phyloP scores from a whole-genome alignment of 148 eudicot genomes.

The Vaccinium darrowii region DNA sequence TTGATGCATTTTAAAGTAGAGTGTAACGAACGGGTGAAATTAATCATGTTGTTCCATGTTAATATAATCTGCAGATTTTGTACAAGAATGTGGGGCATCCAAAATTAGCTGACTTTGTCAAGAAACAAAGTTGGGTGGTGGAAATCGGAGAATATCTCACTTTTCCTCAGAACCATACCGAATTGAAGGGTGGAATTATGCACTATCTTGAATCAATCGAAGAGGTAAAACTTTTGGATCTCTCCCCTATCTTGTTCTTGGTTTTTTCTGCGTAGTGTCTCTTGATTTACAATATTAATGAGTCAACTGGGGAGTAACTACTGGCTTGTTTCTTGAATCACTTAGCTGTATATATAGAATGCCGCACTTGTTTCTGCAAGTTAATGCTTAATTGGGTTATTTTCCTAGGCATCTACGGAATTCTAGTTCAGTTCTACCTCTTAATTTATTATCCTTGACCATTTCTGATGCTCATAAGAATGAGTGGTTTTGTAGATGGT shows the following conservation, averaged over 20 bases:
- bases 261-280: not conserved
- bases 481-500: conserved; percentile 63
- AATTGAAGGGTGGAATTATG: conserved; percentile 59
- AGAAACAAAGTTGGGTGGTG: conserved; percentile 60
- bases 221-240: conserved; percentile 54
- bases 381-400: not conserved
- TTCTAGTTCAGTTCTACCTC: not conserved
- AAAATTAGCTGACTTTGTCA: conserved; percentile 71
- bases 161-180: conserved; percentile 74
- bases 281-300: not conserved
- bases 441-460: not conserved
- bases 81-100: conserved; percentile 94
- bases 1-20: not conserved
- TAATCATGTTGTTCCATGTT: conserved; percentile 14
- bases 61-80: conserved; percentile 54
- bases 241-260: not conserved
- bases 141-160: conserved; percentile 73
- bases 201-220: conserved; percentile 82
- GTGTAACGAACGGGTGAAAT: not conserved
- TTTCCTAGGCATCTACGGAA: not conserved
- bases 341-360: not conserved
- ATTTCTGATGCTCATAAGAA: conserved; percentile 12
- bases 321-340: not conserved
- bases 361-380: not conserved
- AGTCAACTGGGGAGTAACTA: not conserved